Conservation (phyloP, 2,329 filamentous ascomycete genomes). For the Alternaria brassicicola region DNA sequence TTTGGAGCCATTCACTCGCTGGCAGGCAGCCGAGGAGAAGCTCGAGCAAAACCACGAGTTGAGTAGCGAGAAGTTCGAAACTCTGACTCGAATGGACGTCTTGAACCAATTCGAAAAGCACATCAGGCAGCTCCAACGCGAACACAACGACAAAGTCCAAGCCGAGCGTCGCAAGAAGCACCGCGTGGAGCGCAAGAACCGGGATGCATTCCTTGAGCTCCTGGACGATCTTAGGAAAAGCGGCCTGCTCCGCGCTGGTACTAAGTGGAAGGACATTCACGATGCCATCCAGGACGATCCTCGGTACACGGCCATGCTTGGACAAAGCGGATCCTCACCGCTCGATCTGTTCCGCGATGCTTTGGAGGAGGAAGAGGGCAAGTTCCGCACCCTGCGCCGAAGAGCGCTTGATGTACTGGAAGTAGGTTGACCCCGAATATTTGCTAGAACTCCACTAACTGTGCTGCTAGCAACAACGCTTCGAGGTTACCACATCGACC, state of each 20-base stretch:
- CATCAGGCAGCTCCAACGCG: conserved; percentile 88
- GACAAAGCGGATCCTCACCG: conserved; percentile 82
- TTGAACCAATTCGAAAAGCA: conserved; percentile 93
- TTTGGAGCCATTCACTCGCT: conserved; percentile 90
- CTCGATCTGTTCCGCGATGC: conserved; percentile 96
- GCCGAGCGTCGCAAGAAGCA: conserved; percentile 81
- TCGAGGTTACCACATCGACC: conserved; percentile 86
- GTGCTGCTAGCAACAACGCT: conserved; percentile 75
- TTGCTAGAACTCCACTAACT: conserved; percentile 10
- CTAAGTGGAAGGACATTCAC: conserved; percentile 85
- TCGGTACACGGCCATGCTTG: conserved; percentile 82
- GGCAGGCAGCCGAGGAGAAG: conserved; percentile 85
- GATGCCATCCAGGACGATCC: conserved; percentile 78
- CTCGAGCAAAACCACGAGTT: conserved; percentile 80
- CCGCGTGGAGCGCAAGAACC: conserved; percentile 82
- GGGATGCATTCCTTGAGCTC: conserved; percentile 79
- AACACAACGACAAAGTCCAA: conserved; percentile 89
- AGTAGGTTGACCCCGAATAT: conserved; percentile 60
- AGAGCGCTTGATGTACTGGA: conserved; percentile 87
- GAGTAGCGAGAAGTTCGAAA: conserved; percentile 80
- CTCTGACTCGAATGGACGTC: conserved; percentile 86
- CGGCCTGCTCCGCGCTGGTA: conserved; percentile 85
- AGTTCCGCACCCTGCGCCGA: conserved; percentile 79
- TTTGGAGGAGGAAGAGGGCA: conserved; percentile 89
- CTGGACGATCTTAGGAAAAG: conserved; percentile 74